Evolutionary conservation across 1,284 basidiomycete species (phyloP), one percentile per base, ranked within the genome.

Genomic region (Cryptococcus amylolentus): DNA sequence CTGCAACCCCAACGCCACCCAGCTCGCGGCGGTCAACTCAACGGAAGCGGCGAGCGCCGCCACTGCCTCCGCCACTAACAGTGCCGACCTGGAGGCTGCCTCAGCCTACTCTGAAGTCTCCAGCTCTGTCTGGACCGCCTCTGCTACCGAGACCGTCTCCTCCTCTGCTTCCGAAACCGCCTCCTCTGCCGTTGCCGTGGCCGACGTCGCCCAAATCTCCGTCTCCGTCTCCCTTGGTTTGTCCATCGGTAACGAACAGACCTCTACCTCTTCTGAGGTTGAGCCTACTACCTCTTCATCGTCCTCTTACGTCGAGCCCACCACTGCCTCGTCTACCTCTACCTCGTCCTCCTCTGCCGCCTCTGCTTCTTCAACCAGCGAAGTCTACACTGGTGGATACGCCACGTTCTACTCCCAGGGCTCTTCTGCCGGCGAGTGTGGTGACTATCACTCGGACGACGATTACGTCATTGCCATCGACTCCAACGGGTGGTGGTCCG

Each of bases 361-460:
- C 49, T 43, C 57, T 35, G 56, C 57, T 27, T 44, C 53, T 26
- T 49, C 60, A 49, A 59, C 60, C 13, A 65, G 67, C 20, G 43
- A 63, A 20, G 55, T 55, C 55, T 51, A 66, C 56, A 69, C 67
- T 58, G 70, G 65, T 56, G 71, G 68, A 54, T 63, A 52, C 63
- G 88, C 84, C 27, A 90, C 88, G 26, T 90, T 76, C 78, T 89
- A 81, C 81, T 82, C 79, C 72, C 89, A 91, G 79, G 77, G 81
- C 49, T 86, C 86, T 43, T 68, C 66, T 51, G 63, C 76, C 45
- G 89, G 89, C 57, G 88, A 88, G 8, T 93, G 90, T 73, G 90
- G 91, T 49, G 70, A 67, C 35, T 77, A 81, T 31, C 81, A 91
- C 81, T 59, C 68, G 1, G 91, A 94, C 77, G 65, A n/a, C 23